These are phyloP conservation scores for Truncatella angustata DNA, from an alignment of 2,329 filamentous ascomycete genomes.

Conservation along the genomic window DNA sequence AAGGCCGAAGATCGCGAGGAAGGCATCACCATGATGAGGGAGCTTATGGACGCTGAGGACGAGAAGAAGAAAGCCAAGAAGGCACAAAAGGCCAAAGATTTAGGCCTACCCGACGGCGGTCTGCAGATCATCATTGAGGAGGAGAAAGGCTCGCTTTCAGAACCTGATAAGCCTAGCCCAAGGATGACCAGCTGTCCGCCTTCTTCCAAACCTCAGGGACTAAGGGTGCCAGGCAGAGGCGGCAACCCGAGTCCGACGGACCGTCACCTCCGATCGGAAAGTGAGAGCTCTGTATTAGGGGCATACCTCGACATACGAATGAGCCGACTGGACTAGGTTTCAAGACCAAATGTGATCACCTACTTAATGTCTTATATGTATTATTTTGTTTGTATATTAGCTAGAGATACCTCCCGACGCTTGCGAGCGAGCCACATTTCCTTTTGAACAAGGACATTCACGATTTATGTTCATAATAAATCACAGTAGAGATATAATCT, in stretches of 20 bases:
- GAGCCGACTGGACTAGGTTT: constrained; percentile 12
- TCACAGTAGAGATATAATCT: neutral
- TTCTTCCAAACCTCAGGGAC: neutral
- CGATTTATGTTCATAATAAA: neutral
- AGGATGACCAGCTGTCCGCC: neutral
- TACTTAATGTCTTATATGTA: constrained; percentile 6
- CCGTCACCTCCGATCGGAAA: constrained; percentile 19
- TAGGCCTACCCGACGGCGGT: constrained; percentile 7
- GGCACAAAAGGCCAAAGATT: constrained; percentile 10
- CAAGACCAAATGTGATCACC: neutral
- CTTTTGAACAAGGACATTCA: neutral
- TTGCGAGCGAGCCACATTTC: neutral
- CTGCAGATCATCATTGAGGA: constrained; percentile 14
- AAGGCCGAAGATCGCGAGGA: constrained; percentile 24
- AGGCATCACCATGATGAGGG: constrained; percentile 20
- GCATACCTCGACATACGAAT: constrained; percentile 24
- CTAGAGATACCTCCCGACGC: neutral
- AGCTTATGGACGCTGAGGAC: constrained; percentile 22
- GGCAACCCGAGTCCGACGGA: constrained; percentile 6
- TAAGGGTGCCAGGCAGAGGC: constrained; percentile 2
- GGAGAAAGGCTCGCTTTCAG: constrained; percentile 4
- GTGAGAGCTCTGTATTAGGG: constrained; percentile 24
- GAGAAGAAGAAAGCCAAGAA: constrained; percentile 15
- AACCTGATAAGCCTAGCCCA: constrained; percentile 9
- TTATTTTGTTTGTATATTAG: constrained; percentile 4